phyloP scores from a whole-genome alignment of 2,329 filamentous ascomycete species.

The Fusarium mexicanum region DNA sequence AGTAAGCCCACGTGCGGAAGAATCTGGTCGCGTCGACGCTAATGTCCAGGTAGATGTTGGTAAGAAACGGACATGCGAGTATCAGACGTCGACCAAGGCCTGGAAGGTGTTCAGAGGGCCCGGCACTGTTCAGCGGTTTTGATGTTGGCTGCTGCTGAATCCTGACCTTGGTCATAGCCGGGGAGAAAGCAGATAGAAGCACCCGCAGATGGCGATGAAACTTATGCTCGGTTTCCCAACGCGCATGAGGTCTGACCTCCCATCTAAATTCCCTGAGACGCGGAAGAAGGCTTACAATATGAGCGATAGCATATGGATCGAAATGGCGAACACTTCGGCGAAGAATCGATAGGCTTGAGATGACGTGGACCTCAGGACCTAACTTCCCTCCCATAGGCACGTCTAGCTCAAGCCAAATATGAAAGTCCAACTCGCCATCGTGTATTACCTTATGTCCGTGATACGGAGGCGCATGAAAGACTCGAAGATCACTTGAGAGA shows the following conservation, averaged over 20 bases:
- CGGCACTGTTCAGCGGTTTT: background rate
- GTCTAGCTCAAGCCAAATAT: background rate
- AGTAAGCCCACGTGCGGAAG: background rate
- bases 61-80: background rate
- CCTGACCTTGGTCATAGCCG: background rate
- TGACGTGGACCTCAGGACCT: background rate
- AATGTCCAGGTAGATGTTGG: background rate
- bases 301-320: background rate
- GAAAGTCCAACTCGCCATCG: background rate
- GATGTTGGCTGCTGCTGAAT: background rate
- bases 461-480: background rate
- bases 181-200: background rate
- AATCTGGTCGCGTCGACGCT: background rate
- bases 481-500: background rate
- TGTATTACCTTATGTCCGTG: background rate
- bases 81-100: background rate
- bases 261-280: background rate
- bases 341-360: background rate
- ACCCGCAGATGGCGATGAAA: background rate
- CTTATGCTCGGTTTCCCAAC: background rate
- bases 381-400: rapidly evolving
- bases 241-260: background rate
- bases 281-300: background rate
- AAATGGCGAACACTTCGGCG: background rate
- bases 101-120: rapidly evolving